Base-by-base conservation (phyloP, 2,329 filamentous ascomycete species). In the Colletotrichum sp. region DNA sequence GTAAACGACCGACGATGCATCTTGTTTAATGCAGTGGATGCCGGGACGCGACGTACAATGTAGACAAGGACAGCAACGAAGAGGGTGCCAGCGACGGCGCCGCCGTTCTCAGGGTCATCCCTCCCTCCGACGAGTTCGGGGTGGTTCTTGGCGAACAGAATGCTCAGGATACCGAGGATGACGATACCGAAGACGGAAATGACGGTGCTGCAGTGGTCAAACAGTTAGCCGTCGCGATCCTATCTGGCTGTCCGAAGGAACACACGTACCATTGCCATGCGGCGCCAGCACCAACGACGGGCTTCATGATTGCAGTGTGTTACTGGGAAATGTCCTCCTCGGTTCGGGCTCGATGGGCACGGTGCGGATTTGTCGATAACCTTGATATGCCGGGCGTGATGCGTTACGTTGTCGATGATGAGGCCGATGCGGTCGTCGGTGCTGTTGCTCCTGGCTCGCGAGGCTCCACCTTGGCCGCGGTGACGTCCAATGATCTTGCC, bases 31-130 rank as follows among this genome's bases (percentile, higher is more conserved):
- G 28, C n/a, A 10, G 12, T 13, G 1, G 21, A 14, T 24, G 21
- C 18, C 24, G 30, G 59, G 26, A 48, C 74, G 70, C 18, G 52
- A 92, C 95, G 79, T 93, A 98, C 96, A 79, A 90, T 91, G 83
- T 98, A 98, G 82, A 98, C 93, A 68, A 95, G 88, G 56, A 98
- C 96, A 56, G 96, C 95, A 30, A 92, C 93, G 81, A 98, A 98
- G 69, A 98, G 93, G 32, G 96, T 96, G 30, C 90, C 92, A 7
- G 96, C 95, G 63, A 98, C 95, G 43, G 92, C 94, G 76, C 89
- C 89, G 73, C 94, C 94, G 81, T 98, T 90, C 78, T 93, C 87
- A 9, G 93, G 92, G 78, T 93, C 91, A 3, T 94, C 91, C 65
- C 90, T 90, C 70, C 92, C 92, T 78, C 96, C 96, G 81, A 96